Percentiles rank a stretch among this genome's conserved stretches.
Conservation (phyloP, 805 yeast genomes). For the Lipomyces yamadae region DNA sequence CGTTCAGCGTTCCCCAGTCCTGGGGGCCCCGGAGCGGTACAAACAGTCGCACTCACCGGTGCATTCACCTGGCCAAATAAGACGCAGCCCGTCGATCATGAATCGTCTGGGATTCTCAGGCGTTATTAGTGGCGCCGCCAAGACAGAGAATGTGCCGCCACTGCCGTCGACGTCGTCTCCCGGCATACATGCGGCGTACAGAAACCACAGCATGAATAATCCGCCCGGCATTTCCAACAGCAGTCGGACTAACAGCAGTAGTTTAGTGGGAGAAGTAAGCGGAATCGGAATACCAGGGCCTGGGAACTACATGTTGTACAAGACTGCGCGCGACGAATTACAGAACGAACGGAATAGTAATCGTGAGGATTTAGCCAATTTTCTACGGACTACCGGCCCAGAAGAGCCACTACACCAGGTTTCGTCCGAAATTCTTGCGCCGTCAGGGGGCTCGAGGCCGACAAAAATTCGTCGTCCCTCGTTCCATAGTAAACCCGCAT, state of each 20-base stretch:
- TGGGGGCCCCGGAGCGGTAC: background rate
- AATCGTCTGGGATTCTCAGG: conserved; percentile 20
- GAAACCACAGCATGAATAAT: background rate
- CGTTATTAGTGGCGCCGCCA: background rate
- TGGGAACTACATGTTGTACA: background rate
- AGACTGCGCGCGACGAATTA: background rate
- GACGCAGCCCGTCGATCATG: conserved; percentile 13
- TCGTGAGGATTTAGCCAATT: background rate
- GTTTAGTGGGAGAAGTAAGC: conserved; percentile 6
- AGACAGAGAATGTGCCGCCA: background rate
- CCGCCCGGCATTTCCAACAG: background rate
- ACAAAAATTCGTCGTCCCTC: background rate
- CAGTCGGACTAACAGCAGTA: background rate
- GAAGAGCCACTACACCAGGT: background rate
- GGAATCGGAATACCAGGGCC: conserved; percentile 7
- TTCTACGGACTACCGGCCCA: conserved; percentile 6
- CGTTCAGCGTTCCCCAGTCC: background rate
- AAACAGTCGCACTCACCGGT: background rate
- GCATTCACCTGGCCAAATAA: background rate
- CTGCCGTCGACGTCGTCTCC: background rate
- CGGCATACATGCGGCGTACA: background rate
- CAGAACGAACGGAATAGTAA: background rate
- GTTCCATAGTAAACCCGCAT: background rate
- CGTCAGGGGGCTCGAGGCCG: background rate
- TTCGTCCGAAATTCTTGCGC: background rate